Conservation (phyloP, 345 rosid genomes). For the Turritis glabra region DNA sequence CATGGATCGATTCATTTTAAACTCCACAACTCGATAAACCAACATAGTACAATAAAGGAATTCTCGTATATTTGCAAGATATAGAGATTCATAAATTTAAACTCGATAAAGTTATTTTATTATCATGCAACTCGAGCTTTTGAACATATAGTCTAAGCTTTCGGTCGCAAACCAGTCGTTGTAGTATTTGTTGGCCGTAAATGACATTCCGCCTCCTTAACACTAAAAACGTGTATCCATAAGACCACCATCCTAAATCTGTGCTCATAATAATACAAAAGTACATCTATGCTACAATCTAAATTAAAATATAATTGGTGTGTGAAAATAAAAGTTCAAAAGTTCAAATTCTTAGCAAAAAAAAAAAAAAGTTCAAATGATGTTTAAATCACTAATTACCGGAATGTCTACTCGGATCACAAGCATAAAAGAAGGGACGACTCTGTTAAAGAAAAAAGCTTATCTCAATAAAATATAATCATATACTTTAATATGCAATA, state of each 20-base stretch:
- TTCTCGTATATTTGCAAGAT: no score
- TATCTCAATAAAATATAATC: background rate
- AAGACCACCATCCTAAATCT: background rate
- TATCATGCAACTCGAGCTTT: no score
- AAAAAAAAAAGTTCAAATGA: background rate
- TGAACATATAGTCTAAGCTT: no score
- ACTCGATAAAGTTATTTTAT: no score
- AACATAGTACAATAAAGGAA: no score
- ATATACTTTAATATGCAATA: background rate
- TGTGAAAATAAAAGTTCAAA: background rate
- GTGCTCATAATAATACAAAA: background rate
- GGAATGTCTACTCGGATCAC: slow-evolving; percentile 24
- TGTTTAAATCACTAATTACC: slow-evolving; percentile 19
- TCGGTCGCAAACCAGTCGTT: no score
- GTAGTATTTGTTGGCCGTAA: no score
- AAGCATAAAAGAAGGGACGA: background rate
- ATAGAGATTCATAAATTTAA: no score
- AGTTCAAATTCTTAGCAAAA: no score
- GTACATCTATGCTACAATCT: background rate
- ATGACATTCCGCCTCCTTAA: no score
- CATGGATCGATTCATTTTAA: no score
- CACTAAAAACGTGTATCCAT: background rate
- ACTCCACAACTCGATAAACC: no score
- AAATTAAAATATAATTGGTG: background rate
- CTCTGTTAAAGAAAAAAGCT: background rate